A percentile compares a stretch with the other conserved stretches of the same genome.
phyloP scores from a whole-genome alignment of 75 land plant genomes.

The Picea glauca region DNA sequence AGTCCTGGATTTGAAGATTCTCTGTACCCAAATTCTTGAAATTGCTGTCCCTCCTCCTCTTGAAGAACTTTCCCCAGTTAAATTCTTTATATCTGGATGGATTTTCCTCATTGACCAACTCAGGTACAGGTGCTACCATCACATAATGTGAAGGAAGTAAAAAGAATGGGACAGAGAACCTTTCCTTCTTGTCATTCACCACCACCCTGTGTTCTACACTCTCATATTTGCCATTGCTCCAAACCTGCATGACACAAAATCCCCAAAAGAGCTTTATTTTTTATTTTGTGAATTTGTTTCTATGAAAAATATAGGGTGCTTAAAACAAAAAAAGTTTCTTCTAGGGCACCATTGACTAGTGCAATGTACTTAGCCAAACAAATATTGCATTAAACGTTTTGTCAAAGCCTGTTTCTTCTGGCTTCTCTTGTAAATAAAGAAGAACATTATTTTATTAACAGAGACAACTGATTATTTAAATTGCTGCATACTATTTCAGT shows the following conservation, averaged over 20 bases:
- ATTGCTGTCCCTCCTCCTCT: constrained; percentile 54
- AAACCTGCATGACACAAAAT: constrained; percentile 43
- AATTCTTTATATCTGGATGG: constrained; percentile 55
- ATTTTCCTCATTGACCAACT: constrained; percentile 32
- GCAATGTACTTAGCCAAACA: too few species aligned
- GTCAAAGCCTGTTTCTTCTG: not conserved
- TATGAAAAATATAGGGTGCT: too few species aligned
- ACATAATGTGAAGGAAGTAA: constrained; percentile 54
- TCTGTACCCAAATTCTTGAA: constrained; percentile 60
- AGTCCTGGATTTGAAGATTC: constrained; percentile 73
- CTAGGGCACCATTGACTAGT: not conserved
- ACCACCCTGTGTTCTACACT: constrained; percentile 84
- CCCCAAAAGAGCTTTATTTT: not conserved
- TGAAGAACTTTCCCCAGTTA: constrained; percentile 72
- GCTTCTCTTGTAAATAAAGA: too few species aligned
- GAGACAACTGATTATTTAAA: not conserved
- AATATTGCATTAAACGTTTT: not conserved
- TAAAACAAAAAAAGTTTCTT: too few species aligned
- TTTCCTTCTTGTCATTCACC: constrained; percentile 63
- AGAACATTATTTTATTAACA: not conserved
- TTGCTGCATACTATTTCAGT: not conserved
- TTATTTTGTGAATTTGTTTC: too few species aligned
- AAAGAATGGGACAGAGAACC: constrained; percentile 73
- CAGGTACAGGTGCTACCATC: constrained; percentile 50
- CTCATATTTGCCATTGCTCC: constrained; percentile 77